Evolutionary conservation across 495 filamentous ascomycete species (phyloP), one percentile per base, ranked within the genome.

Genomic region (Tuber aestivum): DNA sequence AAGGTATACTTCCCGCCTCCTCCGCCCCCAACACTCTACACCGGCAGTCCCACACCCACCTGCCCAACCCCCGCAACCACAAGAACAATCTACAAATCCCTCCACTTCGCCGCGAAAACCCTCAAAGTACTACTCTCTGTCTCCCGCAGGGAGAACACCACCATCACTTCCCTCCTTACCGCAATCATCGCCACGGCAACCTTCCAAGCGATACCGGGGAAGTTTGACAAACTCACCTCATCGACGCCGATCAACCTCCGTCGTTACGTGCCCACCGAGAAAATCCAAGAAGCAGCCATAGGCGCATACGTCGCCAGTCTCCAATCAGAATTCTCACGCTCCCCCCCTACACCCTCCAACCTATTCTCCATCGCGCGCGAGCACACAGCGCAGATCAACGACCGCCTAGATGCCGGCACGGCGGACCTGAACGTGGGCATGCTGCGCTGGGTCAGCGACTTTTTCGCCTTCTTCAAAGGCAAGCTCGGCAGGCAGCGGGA

Each of bases 291-390:
- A 10, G 83, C 84, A 4, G 79, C 78, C 0, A 85, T 87, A 75
- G 86, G 86, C 38, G 84, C 85, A 21, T 86, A 80, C 78, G 83
- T 86, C 2, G 77, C 79, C 37, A 83, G 83, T 3, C 78, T 74
- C 27, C 81, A 81, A 0, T 42, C 40, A 1, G 65, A 23, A 8
- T 71, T 79, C 65, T 9, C 32, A 0, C 78, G 76, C 32, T 12
- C 14, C 12, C 42, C 32, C 1, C 35, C 56, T 44, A 21, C 61
- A 3, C 77, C 81, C 32, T 75, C 71, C 3, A 40, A 72, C 7
- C 41, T 83, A 1, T 88, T 86, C 86, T 65, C 70, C 21, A 83
- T 85, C 71, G 83, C 87, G 1, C 77, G 79, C 23, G 77, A 81
- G n/a, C 84, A 85, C 14, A 81, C 82, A 16, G 40, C 75, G 21